Conservation (phyloP, 257 asterid species). For the Plantago major region DNA sequence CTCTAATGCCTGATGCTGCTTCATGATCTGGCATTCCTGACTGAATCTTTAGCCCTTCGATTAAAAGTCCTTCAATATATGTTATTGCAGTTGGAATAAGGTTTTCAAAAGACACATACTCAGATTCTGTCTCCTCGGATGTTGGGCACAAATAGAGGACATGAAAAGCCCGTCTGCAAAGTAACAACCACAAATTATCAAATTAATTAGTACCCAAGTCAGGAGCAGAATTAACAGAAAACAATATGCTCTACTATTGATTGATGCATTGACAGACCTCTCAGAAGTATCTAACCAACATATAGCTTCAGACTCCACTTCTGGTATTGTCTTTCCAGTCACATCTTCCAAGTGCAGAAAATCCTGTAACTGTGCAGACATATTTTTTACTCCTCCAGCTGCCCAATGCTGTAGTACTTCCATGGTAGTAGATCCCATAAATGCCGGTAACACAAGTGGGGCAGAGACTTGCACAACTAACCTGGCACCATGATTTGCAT, state of each 20-base stretch:
- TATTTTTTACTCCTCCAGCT: conserved; percentile 55
- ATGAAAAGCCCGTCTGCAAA: conserved; percentile 27
- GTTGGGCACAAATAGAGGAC: conserved; percentile 22
- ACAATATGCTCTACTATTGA: not conserved
- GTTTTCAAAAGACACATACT: conserved; percentile 44
- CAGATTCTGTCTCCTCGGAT: conserved; percentile 31
- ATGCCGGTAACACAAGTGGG: conserved; percentile 59
- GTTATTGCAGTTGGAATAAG: conserved; percentile 54
- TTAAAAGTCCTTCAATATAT: conserved; percentile 55
- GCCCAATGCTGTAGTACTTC: conserved; percentile 69
- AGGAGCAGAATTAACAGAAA: conserved; percentile 4
- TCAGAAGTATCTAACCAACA: conserved; percentile 23
- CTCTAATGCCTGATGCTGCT: conserved; percentile 46
- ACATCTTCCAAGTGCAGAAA: conserved; percentile 76
- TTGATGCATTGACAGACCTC: conserved; percentile 45
- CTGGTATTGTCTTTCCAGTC: conserved; percentile 63
- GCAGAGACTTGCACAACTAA: conserved; percentile 68
- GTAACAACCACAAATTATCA: conserved; percentile 1
- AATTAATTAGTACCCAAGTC: conserved; percentile 9
- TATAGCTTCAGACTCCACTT: conserved; percentile 45
- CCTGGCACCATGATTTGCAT: conserved; percentile 65
- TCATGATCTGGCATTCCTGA: conserved; percentile 58
- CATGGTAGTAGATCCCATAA: conserved; percentile 51
- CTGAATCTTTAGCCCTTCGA: conserved; percentile 76
- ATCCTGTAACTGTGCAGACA: conserved; percentile 47